These are phyloP conservation scores for Fraxinus sp. DNA, from an alignment of 305 asterid genomes.

Conservation along the genomic window DNA sequence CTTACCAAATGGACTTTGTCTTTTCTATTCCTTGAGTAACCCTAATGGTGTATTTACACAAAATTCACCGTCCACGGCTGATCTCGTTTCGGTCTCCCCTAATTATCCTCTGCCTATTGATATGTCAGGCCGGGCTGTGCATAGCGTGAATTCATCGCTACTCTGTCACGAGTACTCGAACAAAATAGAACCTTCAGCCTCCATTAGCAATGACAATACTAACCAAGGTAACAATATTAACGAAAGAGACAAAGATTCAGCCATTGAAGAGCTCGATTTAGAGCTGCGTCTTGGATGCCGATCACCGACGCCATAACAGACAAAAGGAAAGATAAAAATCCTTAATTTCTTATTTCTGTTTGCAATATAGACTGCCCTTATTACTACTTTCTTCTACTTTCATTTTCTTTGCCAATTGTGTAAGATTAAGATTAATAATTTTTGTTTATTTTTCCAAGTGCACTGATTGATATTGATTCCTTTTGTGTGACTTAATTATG, in stretches of 20 bases:
- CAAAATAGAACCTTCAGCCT: constrained; percentile 34
- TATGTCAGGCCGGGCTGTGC: constrained; percentile 17
- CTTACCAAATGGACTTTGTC: constrained; percentile 44
- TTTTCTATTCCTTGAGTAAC: constrained; percentile 50
- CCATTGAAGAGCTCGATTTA: constrained; percentile 50
- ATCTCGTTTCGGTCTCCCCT: constrained; percentile 28
- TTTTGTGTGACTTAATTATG: not conserved
- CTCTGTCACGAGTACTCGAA: constrained; percentile 25
- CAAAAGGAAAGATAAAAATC: not conserved
- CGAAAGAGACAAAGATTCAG: constrained; percentile 19
- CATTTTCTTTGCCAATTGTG: not conserved
- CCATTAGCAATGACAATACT: constrained; percentile 22
- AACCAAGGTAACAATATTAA: not conserved
- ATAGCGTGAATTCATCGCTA: constrained; percentile 31
- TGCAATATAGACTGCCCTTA: not conserved
- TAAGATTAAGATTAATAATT: not conserved
- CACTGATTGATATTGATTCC: constrained; percentile 18
- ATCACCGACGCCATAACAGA: constrained; percentile 21
- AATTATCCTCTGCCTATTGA: constrained; percentile 22
- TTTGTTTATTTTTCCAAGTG: not conserved
- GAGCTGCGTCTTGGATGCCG: constrained; percentile 67
- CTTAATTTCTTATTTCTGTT: not conserved
- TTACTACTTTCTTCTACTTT: not conserved
- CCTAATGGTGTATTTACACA: constrained; percentile 36
- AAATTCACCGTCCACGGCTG: constrained; percentile 27